Evolutionary conservation across 345 rosid species (phyloP).

Genomic region (Geranium brycei): DNA sequence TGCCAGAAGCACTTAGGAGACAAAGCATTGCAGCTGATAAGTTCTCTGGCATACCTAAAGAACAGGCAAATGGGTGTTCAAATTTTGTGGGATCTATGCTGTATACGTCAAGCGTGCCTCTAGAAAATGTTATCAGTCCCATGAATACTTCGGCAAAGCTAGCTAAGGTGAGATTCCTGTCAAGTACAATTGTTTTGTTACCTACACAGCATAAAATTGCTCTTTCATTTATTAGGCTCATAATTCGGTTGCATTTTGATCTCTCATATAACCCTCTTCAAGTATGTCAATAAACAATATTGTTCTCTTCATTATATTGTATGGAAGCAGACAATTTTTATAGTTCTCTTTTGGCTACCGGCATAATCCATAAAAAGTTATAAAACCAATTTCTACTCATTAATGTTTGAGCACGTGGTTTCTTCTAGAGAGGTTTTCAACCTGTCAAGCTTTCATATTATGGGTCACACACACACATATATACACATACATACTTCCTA

Average conservation of each 20-base stretch:
- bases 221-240: neutral
- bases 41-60: slow-evolving; percentile 30
- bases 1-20: slow-evolving; percentile 81
- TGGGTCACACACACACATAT: neutral
- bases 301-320: neutral
- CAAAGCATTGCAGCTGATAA: slow-evolving; percentile 28
- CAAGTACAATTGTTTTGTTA: neutral
- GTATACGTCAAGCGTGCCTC: slow-evolving; percentile 32
- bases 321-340: neutral
- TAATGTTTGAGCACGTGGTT: neutral
- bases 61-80: slow-evolving; percentile 35
- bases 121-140: slow-evolving; percentile 25
- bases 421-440: neutral
- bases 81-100: slow-evolving; percentile 31
- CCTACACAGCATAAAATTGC: no score
- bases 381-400: neutral
- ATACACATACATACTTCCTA: no score
- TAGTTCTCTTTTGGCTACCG: neutral
- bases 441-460: neutral
- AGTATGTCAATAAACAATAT: neutral
- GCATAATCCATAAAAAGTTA: neutral
- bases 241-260: neutral
- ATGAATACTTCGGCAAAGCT: slow-evolving; percentile 30
- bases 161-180: slow-evolving; percentile 21
- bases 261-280: neutral